A percentile compares a stretch with the other conserved stretches of the same genome.
phyloP scores from a whole-genome alignment of 2,329 filamentous ascomycete species.

The Ceratocystis huliohia region DNA sequence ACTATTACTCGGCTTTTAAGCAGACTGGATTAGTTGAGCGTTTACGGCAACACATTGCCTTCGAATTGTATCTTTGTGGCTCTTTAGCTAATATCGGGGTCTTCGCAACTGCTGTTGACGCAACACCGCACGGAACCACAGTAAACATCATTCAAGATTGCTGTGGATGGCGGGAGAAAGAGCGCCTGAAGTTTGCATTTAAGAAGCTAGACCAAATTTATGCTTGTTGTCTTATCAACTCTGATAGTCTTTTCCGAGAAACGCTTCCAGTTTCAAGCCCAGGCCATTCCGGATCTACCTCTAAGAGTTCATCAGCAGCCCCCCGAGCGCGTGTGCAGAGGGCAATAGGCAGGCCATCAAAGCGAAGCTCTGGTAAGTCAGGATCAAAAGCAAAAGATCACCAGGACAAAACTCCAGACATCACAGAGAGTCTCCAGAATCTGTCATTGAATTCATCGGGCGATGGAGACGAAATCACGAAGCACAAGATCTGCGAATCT shows the following conservation, averaged over 20 bases:
- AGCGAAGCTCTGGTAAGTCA: conserved; percentile 1
- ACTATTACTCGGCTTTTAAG: conserved; percentile 78
- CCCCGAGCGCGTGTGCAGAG: conserved; percentile 12
- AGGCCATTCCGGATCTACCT: neutral
- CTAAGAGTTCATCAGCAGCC: neutral
- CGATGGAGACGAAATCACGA: neutral
- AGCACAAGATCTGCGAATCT: neutral
- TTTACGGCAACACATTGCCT: conserved; percentile 77
- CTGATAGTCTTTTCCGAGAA: conserved; percentile 42
- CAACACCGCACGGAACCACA: conserved; percentile 73
- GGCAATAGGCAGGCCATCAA: neutral
- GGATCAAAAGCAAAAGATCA: neutral
- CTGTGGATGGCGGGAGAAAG: conserved; percentile 61
- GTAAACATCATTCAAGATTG: conserved; percentile 83
- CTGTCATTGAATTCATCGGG: conserved; percentile 2
- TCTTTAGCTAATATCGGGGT: conserved; percentile 78
- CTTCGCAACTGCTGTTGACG: conserved; percentile 83
- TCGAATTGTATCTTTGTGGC: conserved; percentile 80
- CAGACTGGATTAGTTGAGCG: conserved; percentile 58
- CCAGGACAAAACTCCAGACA: neutral
- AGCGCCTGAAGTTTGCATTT: conserved; percentile 58
- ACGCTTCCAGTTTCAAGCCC: neutral
- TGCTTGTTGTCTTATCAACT: conserved; percentile 53
- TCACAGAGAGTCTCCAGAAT: conserved; percentile 8
- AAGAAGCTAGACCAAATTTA: conserved; percentile 60